These are phyloP conservation scores for Pythium folliculosum DNA, from an alignment of 352 stramenopile genomes.

Conservation along the genomic window DNA sequence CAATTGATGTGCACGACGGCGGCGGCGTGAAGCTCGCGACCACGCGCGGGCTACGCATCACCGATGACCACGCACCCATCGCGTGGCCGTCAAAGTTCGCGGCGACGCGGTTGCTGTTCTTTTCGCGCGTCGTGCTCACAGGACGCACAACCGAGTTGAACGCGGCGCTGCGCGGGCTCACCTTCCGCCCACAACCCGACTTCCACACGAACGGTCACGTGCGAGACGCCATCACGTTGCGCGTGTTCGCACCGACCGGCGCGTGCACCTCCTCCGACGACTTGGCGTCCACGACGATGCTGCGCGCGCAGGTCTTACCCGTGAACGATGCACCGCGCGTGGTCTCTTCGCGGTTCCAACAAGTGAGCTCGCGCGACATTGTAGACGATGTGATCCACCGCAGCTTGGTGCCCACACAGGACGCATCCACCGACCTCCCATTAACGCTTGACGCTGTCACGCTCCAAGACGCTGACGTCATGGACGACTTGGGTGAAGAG, in stretches of 20 bases:
- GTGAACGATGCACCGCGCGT: constrained; percentile 4
- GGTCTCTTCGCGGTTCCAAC: constrained; percentile 3
- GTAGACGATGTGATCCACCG: background rate
- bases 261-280: background rate
- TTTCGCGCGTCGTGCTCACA: constrained; percentile 33
- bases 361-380: background rate
- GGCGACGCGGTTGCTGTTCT: constrained; percentile 45
- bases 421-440: background rate
- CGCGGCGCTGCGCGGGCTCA: constrained; percentile 45
- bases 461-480: background rate
- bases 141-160: constrained; percentile 50
- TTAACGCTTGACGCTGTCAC: background rate
- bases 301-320: background rate
- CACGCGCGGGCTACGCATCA: constrained; percentile 39
- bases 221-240: constrained; percentile 40
- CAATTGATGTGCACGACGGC: constrained; percentile 40
- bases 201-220: constrained; percentile 51
- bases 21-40: constrained; percentile 54
- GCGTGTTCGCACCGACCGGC: background rate
- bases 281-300: background rate
- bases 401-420: background rate
- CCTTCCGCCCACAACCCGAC: constrained; percentile 52
- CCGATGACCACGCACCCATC: constrained; percentile 10
- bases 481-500: background rate
- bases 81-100: constrained; percentile 8